These are phyloP conservation scores for Talaromyces funiculosus DNA, from an alignment of 2,329 filamentous ascomycete genomes.

Conservation along the genomic window DNA sequence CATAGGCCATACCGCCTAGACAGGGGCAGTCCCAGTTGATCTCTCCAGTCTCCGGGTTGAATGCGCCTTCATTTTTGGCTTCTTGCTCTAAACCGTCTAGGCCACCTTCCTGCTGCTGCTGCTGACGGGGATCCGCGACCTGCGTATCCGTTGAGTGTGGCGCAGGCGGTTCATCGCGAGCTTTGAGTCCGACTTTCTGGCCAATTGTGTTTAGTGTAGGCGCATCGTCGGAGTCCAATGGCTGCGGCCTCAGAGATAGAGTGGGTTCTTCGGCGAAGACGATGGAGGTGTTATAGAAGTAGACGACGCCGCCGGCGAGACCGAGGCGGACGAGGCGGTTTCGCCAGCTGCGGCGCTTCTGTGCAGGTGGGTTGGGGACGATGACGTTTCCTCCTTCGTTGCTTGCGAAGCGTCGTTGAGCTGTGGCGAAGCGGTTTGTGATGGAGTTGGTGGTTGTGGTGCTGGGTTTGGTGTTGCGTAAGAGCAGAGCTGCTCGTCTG, in stretches of 20 bases:
- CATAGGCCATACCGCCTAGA: constrained; percentile 92
- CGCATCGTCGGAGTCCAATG: constrained; percentile 37
- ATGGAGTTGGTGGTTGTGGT: constrained; percentile 7
- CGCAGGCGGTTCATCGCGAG: neutral
- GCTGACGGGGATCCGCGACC: neutral
- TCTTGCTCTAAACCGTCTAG: constrained; percentile 66
- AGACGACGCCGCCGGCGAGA: constrained; percentile 68
- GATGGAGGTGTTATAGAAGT: constrained; percentile 89
- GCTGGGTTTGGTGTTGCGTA: constrained; percentile 8
- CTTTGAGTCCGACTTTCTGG: constrained; percentile 31
- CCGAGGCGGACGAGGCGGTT: constrained; percentile 67
- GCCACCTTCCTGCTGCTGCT: constrained; percentile 21
- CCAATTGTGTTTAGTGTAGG: constrained; percentile 63
- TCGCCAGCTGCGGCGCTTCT: constrained; percentile 77
- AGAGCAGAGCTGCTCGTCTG: constrained; percentile 12
- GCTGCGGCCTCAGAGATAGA: constrained; percentile 28
- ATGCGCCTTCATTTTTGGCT: constrained; percentile 80
- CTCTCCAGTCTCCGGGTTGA: constrained; percentile 97
- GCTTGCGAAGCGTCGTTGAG: constrained; percentile 12
- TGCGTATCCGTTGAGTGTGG: constrained; percentile 9
- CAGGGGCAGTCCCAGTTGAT: constrained; percentile 99
- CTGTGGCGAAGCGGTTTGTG: constrained; percentile 4
- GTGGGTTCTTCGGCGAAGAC: constrained; percentile 78
- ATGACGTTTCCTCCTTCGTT: constrained; percentile 8
- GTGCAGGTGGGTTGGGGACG: constrained; percentile 45